Evolutionary conservation across 2,329 filamentous ascomycete genomes (phyloP).

Genomic region (Herpotrichia juniperi): DNA sequence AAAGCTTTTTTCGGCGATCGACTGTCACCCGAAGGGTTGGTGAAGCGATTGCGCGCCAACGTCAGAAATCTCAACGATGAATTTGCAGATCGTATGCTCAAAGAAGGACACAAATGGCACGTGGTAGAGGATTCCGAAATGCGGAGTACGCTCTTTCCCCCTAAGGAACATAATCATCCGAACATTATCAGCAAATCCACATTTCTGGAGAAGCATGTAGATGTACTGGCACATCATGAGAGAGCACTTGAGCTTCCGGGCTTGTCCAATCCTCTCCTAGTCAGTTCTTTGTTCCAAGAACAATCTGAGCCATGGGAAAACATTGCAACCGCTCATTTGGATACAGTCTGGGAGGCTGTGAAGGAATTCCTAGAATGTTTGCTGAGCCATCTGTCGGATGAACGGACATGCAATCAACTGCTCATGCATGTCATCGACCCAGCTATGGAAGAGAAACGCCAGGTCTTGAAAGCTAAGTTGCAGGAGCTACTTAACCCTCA

Average conservation of each 20-base stretch:
- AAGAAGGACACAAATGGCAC: conserved; percentile 18
- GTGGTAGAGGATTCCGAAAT: conserved; percentile 5
- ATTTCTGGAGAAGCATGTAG: conserved; percentile 18
- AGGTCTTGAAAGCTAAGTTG: conserved; percentile 46
- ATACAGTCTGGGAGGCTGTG: conserved; percentile 40
- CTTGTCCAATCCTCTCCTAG: conserved; percentile 64
- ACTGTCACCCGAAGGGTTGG: conserved; percentile 14
- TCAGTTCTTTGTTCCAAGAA: conserved; percentile 66
- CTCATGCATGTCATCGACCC: conserved; percentile 47
- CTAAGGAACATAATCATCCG: not conserved
- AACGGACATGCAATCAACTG: conserved; percentile 48
- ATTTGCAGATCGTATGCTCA: conserved; percentile 47
- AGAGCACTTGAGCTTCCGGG: conserved; percentile 65
- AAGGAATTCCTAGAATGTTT: conserved; percentile 44
- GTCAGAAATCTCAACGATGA: conserved; percentile 57
- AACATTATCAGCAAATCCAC: conserved; percentile 15
- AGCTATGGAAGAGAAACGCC: conserved; percentile 46
- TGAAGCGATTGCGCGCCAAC: conserved; percentile 58
- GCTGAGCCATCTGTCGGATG: conserved; percentile 47
- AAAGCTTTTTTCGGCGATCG: conserved; percentile 57
- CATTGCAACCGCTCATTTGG: conserved; percentile 46
- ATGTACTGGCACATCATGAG: conserved; percentile 20
- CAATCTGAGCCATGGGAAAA: conserved; percentile 63
- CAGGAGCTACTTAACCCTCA: conserved; percentile 55
- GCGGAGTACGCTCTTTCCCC: not conserved